These are phyloP conservation scores for Clonostachys sp. DNA, from an alignment of 2,329 filamentous ascomycete genomes.

Conservation along the genomic window DNA sequence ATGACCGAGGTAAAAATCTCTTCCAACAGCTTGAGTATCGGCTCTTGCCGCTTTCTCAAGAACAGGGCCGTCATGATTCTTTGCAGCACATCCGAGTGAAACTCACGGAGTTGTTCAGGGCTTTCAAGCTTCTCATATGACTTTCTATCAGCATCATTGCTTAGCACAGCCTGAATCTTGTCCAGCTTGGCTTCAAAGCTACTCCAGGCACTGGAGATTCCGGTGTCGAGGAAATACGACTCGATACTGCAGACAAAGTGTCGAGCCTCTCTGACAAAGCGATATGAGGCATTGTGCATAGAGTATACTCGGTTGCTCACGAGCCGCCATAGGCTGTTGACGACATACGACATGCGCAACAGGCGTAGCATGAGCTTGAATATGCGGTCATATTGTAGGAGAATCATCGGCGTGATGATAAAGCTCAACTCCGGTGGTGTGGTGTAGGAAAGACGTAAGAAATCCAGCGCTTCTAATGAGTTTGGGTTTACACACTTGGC, in stretches of 20 bases:
- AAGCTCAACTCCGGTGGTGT: constrained; percentile 66
- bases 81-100: constrained; percentile 71
- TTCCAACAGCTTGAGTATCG: constrained; percentile 68
- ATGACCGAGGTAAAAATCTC: constrained; percentile 73
- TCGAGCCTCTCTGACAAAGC: constrained; percentile 72
- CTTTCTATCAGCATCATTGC: constrained; percentile 21
- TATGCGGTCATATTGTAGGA: constrained; percentile 79
- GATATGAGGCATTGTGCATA: constrained; percentile 29
- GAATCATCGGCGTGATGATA: constrained; percentile 65
- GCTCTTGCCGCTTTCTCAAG: constrained; percentile 68
- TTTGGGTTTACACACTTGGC: constrained; percentile 78
- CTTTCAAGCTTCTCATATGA: constrained; percentile 29
- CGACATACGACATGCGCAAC: constrained; percentile 73
- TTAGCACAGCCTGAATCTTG: constrained; percentile 54
- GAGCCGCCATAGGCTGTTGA: constrained; percentile 60
- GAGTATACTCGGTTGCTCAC: constrained; percentile 25
- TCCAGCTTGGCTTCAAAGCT: constrained; percentile 64
- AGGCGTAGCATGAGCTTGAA: constrained; percentile 78
- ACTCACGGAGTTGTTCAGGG: constrained; percentile 60
- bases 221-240: constrained; percentile 76
- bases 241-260: constrained; percentile 72
- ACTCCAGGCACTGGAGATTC: constrained; percentile 69
- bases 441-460: constrained; percentile 81
- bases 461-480: constrained; percentile 86
- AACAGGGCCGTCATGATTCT: constrained; percentile 71